A percentile compares a stretch with the other conserved stretches of the same genome.
These are phyloP conservation scores for Thoreauomyces humboldtii DNA, from an alignment of 192 early-diverging fungal species.

Conservation along the genomic window DNA sequence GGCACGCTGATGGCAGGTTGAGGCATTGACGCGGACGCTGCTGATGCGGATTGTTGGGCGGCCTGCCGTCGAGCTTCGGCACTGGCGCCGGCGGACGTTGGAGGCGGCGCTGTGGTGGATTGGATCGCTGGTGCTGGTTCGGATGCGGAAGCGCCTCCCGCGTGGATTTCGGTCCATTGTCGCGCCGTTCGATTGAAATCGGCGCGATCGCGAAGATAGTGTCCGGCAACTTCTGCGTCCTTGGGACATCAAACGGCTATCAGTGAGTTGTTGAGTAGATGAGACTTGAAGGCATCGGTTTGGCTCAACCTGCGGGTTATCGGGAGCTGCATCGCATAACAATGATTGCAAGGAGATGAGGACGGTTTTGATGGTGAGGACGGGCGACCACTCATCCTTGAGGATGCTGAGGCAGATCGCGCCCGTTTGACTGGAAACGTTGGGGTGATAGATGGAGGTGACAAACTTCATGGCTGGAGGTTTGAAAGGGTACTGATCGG, in stretches of 20 bases:
- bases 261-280: too few relatives aligned
- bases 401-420: slow-evolving; percentile 92
- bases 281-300: too few relatives aligned
- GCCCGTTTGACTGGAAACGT: slow-evolving; percentile 82
- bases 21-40: not conserved
- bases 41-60: not conserved
- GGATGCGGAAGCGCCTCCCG: not conserved
- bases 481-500: slow-evolving; percentile 93
- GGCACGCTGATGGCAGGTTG: not conserved
- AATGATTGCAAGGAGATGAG: slow-evolving; percentile 91
- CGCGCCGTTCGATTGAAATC: slow-evolving; percentile 85
- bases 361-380: slow-evolving; percentile 92
- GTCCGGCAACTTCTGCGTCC: slow-evolving; percentile 69
- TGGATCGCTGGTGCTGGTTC: not conserved
- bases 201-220: slow-evolving; percentile 79
- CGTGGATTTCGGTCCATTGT: slow-evolving; percentile 78
- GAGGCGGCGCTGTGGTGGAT: not conserved
- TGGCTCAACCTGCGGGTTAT: slow-evolving; percentile 91
- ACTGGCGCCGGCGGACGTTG: too few relatives aligned
- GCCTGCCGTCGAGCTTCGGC: not conserved
- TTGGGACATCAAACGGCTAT: too few relatives aligned
- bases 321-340: slow-evolving; percentile 91
- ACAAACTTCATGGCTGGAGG: slow-evolving; percentile 89
- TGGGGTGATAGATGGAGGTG: slow-evolving; percentile 96
- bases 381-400: slow-evolving; percentile 98